Percentiles rank a stretch among this genome's conserved stretches.
These are phyloP conservation scores for Oryza longistaminata DNA, from an alignment of 176 grass and related monocot genomes.

Conservation along the genomic window DNA sequence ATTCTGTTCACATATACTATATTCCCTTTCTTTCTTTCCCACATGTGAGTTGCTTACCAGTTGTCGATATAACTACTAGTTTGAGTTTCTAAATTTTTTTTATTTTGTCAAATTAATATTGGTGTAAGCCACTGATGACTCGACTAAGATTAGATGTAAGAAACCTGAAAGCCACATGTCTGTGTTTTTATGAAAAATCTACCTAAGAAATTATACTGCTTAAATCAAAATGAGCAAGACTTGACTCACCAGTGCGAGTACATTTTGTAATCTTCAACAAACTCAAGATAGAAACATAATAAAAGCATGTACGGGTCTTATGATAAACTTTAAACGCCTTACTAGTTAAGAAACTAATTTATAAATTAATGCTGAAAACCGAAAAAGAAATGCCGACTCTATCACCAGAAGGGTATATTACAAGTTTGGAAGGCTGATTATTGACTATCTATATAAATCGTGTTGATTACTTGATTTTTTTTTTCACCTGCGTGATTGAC, in stretches of 20 bases:
- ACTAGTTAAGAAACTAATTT: not conserved
- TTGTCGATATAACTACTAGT: not conserved
- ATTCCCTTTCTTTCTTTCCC: not conserved
- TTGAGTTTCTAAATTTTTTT: constrained; percentile 9
- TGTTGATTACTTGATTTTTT: not conserved
- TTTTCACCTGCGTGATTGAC: constrained; percentile 2
- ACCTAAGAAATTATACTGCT: not conserved
- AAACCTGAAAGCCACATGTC: not conserved
- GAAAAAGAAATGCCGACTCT: not conserved
- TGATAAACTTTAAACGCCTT: not conserved
- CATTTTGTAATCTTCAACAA: not conserved
- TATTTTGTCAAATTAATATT: not conserved
- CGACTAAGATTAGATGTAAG: not conserved
- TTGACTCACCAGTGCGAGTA: not conserved
- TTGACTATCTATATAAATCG: constrained; percentile 5
- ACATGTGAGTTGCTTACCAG: not conserved
- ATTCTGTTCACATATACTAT: constrained; percentile 1
- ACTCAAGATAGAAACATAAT: not conserved
- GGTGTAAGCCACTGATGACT: not conserved
- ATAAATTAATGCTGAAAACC: not conserved
- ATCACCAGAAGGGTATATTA: not conserved
- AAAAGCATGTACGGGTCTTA: not conserved
- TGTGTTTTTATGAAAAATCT: not conserved
- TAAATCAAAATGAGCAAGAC: not conserved
- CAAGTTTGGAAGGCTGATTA: constrained; percentile 13